Evolutionary conservation across 78 protist genomes (phyloP), one percentile per base, ranked within the genome.

Genomic region (Dictyostelium brefeldianum): DNA sequence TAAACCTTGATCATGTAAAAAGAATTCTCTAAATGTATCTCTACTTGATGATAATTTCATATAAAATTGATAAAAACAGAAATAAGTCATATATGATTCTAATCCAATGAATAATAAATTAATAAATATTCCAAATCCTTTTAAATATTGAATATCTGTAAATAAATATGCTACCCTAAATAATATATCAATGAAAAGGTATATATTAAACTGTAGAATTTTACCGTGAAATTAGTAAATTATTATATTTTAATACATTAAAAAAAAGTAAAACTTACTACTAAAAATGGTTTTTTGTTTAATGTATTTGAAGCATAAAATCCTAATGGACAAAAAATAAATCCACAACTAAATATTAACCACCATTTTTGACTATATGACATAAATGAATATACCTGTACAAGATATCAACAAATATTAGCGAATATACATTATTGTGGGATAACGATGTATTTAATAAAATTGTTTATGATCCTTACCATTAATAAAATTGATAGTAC

Each of bases 311-410:
- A 22, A 9, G 92, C 6, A 77, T 87, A 87, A 48, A 54, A 77
- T 6, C 92, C 92, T 25, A 87, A 8, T 48, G 92, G 92, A 51
- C 47, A 22, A 31, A 77, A 56, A 1, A 87, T 22, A 20, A 87
- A 29, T n/a, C 92, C 92, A 64, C 41, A 25, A 77, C 84, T 77
- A 36, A 87, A 87, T 57, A 87, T 27, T 65, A 87, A 77, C 92
- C 92, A 87, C 92, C 92, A 87, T 47, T 74, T 81, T 77, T 77
- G 70, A 47, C 54, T 51, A 64, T 87, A 87, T 59, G 92, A 57
- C 92, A 87, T 87, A 11, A 87, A 59, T 8, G 92, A 87, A 70
- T 74, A 87, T 27, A 70, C 8, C 91, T 83, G 9, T 4, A 51
- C n/a, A n/a, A n/a, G 5, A 9, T 9, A 48, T 9, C 5, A 9